Base-by-base conservation (phyloP, 495 filamentous ascomycete genomes). In the Pyronema domesticum region DNA sequence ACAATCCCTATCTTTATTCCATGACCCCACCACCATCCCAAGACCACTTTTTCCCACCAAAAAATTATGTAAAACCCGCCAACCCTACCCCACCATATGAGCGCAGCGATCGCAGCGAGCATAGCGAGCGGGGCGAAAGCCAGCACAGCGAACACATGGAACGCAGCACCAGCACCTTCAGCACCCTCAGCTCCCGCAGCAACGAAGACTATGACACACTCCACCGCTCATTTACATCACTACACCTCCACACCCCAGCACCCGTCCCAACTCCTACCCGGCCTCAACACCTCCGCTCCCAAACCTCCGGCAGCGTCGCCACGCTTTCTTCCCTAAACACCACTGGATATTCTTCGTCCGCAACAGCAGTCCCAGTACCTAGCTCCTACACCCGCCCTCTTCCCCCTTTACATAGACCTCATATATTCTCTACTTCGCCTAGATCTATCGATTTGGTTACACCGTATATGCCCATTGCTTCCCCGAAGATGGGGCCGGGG, bases 361-460 rank as follows among this genome's bases (percentile, higher is more conserved):
- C 51, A 18, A 11, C 37, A 23, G 51, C 36, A 19, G 37, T 44
- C 36, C 35, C 55, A 11, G 11, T 37, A 23, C 54, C 55, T 11
- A 44, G 43, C 43, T 11, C 47, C n/a, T 30, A 58, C 46, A 6
- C 17, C 33, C 59, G 65, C 7, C 65, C 65, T 35, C 62, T 67
- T 9, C 65, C 65, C 17, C 65, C 65, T 5, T 57, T 67, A 13
- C 62, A 65, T 40, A 50, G 60, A 7, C 61, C 65, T 11, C 49
- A 55, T 19, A 57, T 58, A 14, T 67, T 58, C 37, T 65, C 65
- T 23, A 51, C 59, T 13, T 67, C 65, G 8, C 65, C 65, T 11
- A 59, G 62, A 37, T 68, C 65, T 18, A 67, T 67, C 39, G 65
- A 67, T 7, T 60, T 67, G 17, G 65, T 67, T 39, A 67, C 65